phyloP scores from a whole-genome alignment of 1,284 basidiomycete genomes.

The Cryptococcus sp. region DNA sequence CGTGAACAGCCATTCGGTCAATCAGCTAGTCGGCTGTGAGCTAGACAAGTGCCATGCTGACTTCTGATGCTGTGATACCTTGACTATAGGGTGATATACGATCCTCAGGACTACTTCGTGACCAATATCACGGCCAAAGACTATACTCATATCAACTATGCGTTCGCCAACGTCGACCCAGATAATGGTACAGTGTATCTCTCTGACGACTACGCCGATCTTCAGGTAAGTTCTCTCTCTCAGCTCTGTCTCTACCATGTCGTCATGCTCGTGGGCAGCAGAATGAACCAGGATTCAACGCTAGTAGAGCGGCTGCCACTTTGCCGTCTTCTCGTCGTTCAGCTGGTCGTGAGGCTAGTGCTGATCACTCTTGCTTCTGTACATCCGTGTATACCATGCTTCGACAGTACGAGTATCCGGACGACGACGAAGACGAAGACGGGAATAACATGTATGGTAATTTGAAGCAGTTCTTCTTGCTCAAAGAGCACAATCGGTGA shows the following conservation, averaged over 20 bases:
- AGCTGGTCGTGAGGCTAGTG: no score
- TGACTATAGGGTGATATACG: conserved; percentile 13
- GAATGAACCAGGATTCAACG: background rate
- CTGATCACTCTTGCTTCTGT: background rate
- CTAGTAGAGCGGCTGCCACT: no score
- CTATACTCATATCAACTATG: conserved; percentile 77
- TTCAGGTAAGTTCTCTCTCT: conserved; percentile 62
- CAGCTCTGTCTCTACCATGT: background rate
- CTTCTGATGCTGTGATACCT: background rate
- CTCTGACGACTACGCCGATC: conserved; percentile 75
- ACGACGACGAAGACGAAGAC: conserved; percentile 80
- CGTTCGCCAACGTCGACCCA: conserved; percentile 75
- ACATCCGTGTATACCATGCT: no score
- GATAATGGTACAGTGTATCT: conserved; percentile 65
- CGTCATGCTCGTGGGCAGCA: background rate
- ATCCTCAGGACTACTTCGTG: conserved; percentile 7
- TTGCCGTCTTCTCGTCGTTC: no score
- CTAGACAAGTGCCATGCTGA: background rate
- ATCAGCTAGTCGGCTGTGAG: background rate
- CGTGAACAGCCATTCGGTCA: background rate
- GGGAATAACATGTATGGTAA: conserved; percentile 77
- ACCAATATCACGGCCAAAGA: conserved; percentile 60
- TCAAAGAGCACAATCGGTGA: conserved; percentile 66
- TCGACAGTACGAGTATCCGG: conserved; percentile 49
- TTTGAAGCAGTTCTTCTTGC: conserved; percentile 75